Conservation (phyloP, 2,329 filamentous ascomycete genomes). For the Rugonectria rugulosa region DNA sequence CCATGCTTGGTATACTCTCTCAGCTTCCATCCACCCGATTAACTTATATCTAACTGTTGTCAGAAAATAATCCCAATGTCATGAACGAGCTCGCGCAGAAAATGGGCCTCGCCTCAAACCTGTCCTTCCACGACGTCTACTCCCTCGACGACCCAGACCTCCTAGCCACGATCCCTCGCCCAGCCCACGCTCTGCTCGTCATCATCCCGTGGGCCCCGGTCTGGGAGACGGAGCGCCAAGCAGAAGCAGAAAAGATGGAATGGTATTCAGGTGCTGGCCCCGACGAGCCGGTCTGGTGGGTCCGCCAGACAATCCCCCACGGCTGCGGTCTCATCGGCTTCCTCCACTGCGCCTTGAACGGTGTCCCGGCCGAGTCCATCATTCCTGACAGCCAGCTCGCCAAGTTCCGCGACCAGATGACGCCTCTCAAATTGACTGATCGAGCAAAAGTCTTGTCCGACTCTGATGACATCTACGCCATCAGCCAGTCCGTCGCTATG, state of each 20-base stretch:
- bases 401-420: slow-evolving; percentile 68
- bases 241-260: neutral
- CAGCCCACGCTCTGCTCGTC: slow-evolving; percentile 81
- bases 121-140: slow-evolving; percentile 85
- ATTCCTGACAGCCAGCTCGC: slow-evolving; percentile 39
- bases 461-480: slow-evolving; percentile 1
- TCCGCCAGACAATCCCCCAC: slow-evolving; percentile 76
- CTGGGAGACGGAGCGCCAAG: slow-evolving; percentile 65
- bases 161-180: slow-evolving; percentile 81
- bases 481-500: slow-evolving; percentile 5
- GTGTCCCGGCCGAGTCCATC: slow-evolving; percentile 46
- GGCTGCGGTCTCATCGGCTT: slow-evolving; percentile 75
- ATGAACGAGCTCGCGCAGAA: slow-evolving; percentile 79
- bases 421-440: slow-evolving; percentile 47
- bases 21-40: neutral
- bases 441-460: neutral
- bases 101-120: slow-evolving; percentile 73
- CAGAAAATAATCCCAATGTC: slow-evolving; percentile 72
- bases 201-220: slow-evolving; percentile 80
- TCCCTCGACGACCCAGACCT: slow-evolving; percentile 82
- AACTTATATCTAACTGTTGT: neutral
- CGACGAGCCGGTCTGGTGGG: slow-evolving; percentile 65
- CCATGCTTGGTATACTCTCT: neutral
- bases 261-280: slow-evolving; percentile 11
- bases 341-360: slow-evolving; percentile 70